Evolutionary conservation across 2,329 filamentous ascomycete species (phyloP), one percentile per base, ranked within the genome.

Genomic region (Trichoderma harzianum): DNA sequence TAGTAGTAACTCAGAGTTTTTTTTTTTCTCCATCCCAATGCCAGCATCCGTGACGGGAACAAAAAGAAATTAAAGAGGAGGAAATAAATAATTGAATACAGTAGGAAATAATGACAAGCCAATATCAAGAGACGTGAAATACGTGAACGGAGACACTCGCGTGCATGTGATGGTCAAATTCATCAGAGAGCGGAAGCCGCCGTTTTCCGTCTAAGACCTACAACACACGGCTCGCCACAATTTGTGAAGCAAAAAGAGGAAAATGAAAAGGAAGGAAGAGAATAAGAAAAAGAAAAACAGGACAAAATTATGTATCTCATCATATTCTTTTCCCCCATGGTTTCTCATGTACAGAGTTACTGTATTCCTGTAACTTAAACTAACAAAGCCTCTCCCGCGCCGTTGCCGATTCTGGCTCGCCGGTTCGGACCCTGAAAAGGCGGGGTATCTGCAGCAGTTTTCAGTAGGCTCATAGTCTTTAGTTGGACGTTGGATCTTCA

Each of bases 371-470:
- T 36, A 21, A 11, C 47, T 53, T 21, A 6, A 60, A 60, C 57
- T 30, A 28, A 58, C 57, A 24, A n/a, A 24, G 11, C 28, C 57
- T 32, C 30, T n/a, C n/a, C 28, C 57, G 57, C 30, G n/a, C 57
- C 10, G 14, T 32, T 64, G 39, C 61, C 61, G 61, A 21, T 64
- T 47, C 16, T 14, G 61, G 10, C 39, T 64, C 34, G 32, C 57
- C 57, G 28, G 57, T 60, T 53, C 47, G 47, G 57, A 60, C 57
- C 57, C 57, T 60, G 18, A 21, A n/a, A 32, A 30, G 32, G 57
- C 57, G 57, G 57, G 57, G 57, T 60, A 60, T 60, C 57, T 60
- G 28, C 57, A 60, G 57, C 57, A 60, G 10, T 14, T n/a, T 21
- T 21, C 18, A 12, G 24, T 57, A 57, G 53, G 53, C 2, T n/a